Conservation (phyloP, 345 rosid genomes). For the Salix dunnii region DNA sequence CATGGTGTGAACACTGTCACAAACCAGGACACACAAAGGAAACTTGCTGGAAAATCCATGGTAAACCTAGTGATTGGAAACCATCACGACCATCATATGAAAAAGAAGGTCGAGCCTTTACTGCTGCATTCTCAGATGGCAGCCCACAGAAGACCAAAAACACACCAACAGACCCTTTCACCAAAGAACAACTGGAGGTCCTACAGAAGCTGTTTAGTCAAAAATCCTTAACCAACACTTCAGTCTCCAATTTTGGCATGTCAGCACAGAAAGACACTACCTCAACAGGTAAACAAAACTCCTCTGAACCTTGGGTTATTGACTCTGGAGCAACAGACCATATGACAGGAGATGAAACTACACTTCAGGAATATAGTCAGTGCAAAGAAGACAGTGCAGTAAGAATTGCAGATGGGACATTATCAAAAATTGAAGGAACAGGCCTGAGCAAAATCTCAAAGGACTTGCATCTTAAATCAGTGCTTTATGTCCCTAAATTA, state of each 20-base stretch:
- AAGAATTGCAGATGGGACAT: background rate
- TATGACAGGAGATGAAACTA: background rate
- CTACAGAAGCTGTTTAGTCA: background rate
- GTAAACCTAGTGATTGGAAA: too few species aligned
- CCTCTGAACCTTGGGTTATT: too few species aligned
- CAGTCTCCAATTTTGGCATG: background rate
- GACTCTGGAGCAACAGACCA: background rate
- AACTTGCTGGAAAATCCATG: too few species aligned
- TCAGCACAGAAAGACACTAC: too few species aligned
- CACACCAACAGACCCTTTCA: background rate
- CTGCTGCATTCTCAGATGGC: background rate
- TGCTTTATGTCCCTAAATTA: background rate
- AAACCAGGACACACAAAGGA: too few species aligned
- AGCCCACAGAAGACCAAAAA: background rate
- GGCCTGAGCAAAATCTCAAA: background rate
- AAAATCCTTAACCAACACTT: background rate
- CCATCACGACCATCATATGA: background rate
- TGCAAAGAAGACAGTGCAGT: background rate
- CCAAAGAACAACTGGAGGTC: background rate
- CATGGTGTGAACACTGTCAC: too few species aligned
- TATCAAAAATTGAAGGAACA: background rate
- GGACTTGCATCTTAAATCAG: too few species aligned
- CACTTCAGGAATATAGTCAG: background rate
- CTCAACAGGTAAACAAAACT: too few species aligned
- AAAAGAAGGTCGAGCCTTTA: background rate